These are phyloP conservation scores for Diplotaxis tenuifolia DNA, from an alignment of 345 rosid species.

Conservation along the genomic window DNA sequence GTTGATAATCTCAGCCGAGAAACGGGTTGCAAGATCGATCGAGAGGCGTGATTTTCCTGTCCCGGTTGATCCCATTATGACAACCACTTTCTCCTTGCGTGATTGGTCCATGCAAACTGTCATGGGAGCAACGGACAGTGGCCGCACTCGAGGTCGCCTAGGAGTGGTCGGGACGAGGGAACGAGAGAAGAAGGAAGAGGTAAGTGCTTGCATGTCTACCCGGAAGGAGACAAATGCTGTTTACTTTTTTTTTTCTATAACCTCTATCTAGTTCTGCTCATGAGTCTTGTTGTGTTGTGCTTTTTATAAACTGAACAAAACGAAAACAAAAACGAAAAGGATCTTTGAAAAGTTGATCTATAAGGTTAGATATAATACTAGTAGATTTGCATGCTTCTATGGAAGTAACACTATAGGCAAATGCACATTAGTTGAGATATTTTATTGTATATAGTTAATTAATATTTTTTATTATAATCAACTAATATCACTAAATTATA, in stretches of 20 bases:
- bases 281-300: not conserved
- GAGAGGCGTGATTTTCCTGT: constrained; percentile 84
- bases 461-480: too few relatives aligned
- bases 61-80: constrained; percentile 80
- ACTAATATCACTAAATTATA: too few relatives aligned
- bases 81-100: constrained; percentile 56
- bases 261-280: not conserved
- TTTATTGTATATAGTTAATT: too few relatives aligned
- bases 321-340: not conserved
- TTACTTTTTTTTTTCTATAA: not conserved
- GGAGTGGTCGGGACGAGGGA: constrained; percentile 18
- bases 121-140: constrained; percentile 11
- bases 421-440: too few relatives aligned
- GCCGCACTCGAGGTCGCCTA: not conserved
- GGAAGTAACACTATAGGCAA: not conserved
- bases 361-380: not conserved
- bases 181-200: constrained; percentile 7
- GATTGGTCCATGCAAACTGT: constrained; percentile 25
- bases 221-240: constrained; percentile 2
- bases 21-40: constrained; percentile 62
- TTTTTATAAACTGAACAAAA: not conserved
- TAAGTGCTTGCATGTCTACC: constrained; percentile 22
- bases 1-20: constrained; percentile 67
- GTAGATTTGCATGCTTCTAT: not conserved
- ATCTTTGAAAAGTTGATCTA: not conserved